A percentile compares a stretch with the other conserved stretches of the same genome.
phyloP scores from a whole-genome alignment of 257 asterid species.

The Solanum sejunctum region DNA sequence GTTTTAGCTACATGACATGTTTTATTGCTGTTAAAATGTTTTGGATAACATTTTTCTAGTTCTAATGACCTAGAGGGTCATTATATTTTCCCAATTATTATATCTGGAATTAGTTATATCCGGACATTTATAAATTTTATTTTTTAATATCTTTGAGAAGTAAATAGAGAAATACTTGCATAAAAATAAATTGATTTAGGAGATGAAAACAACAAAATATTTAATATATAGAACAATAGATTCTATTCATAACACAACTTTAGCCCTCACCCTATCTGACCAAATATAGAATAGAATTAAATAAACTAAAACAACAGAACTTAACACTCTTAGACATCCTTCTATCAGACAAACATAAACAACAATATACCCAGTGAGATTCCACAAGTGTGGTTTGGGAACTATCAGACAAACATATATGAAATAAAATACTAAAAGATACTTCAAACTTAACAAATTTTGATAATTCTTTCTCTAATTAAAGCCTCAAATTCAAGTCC shows the following conservation, averaged over 20 bases:
- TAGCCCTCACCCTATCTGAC: background rate
- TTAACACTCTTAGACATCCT: background rate
- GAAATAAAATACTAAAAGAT: background rate
- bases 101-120: no score
- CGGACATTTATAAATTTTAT: no score
- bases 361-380: no score
- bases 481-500: no score
- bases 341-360: background rate
- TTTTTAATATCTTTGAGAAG: background rate
- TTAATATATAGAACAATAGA: background rate
- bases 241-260: background rate
- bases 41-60: no score
- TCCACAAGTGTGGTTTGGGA: no score
- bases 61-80: no score
- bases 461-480: background rate
- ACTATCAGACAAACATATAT: background rate
- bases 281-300: background rate
- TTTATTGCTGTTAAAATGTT: no score
- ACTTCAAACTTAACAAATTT: background rate
- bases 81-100: no score
- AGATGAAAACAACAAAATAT: background rate
- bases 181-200: background rate
- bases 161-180: background rate
- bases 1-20: no score
- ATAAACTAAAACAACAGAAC: background rate